phyloP scores from a whole-genome alignment of 2,329 filamentous ascomycete species.

The Graphilbum fragrans region DNA sequence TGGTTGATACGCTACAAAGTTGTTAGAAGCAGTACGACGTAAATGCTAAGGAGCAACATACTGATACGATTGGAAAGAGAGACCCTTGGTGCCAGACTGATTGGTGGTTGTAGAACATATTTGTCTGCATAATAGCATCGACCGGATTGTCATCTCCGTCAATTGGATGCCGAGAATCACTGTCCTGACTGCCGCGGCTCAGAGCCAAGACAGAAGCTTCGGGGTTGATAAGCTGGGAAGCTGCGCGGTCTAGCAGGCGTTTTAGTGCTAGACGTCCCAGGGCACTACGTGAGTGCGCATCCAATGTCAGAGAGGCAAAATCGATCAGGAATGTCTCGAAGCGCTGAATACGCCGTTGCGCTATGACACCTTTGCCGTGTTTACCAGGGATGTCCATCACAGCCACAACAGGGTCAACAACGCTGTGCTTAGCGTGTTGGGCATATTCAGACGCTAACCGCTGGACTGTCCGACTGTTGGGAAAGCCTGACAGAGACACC shows the following conservation, averaged over 20 bases:
- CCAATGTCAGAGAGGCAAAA: constrained; percentile 16
- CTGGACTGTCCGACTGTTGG: constrained; percentile 5
- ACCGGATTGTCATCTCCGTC: constrained; percentile 12
- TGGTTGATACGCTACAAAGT: constrained; percentile 15
- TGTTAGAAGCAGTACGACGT: background rate
- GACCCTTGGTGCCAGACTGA: constrained; percentile 4
- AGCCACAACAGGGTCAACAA: constrained; percentile 10
- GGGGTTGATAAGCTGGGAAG: constrained; percentile 15
- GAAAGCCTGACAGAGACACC: constrained; percentile 7
- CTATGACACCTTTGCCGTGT: constrained; percentile 17
- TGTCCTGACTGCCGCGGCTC: constrained; percentile 13
- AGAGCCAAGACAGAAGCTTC: constrained; percentile 14
- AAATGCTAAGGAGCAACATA: background rate
- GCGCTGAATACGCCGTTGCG: constrained; percentile 14
- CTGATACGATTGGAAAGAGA: constrained; percentile 4
- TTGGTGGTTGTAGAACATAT: constrained; percentile 16
- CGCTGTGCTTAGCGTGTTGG: background rate
- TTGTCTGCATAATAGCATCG: constrained; percentile 18
- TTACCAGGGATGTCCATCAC: constrained; percentile 15
- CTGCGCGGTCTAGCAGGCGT: constrained; percentile 14
- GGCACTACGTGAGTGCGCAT: constrained; percentile 14
- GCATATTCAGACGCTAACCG: background rate
- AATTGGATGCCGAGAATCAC: too few relatives aligned
- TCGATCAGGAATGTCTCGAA: constrained; percentile 18
- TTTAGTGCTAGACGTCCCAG: constrained; percentile 14